Evolutionary conservation across 192 early-diverging fungal genomes (phyloP).

Genomic region (Coemansia interrupta): DNA sequence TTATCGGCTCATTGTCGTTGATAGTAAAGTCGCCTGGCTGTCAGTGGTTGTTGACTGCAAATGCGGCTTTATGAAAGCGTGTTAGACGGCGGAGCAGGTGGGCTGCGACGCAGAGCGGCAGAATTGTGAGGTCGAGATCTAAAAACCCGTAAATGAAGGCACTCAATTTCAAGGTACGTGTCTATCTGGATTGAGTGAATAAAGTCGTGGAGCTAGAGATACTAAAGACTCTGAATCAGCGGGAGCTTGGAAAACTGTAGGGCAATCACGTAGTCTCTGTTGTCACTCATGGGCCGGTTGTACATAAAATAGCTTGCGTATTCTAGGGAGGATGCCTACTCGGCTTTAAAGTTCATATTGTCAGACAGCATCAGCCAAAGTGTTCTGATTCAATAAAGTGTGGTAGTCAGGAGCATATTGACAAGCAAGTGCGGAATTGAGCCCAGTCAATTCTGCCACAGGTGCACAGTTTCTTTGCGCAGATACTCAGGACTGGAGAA

Average conservation of each 20-base stretch:
- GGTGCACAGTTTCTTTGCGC: slow-evolving; percentile 4
- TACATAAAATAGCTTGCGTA: slow-evolving; percentile 14
- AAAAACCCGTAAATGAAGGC: slow-evolving; percentile 9
- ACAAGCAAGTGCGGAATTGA: slow-evolving; percentile 22
- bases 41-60: slow-evolving; percentile 14
- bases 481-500: slow-evolving; percentile 19
- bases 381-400: slow-evolving; percentile 4
- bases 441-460: slow-evolving; percentile 14
- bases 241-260: slow-evolving; percentile 11
- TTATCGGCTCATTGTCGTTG: no score
- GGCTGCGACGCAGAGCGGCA: slow-evolving; percentile 10
- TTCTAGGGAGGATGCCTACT: slow-evolving; percentile 8
- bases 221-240: neutral
- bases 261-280: neutral
- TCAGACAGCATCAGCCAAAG: slow-evolving; percentile 9
- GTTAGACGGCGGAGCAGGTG: slow-evolving; percentile 3
- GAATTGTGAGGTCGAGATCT: slow-evolving; percentile 18
- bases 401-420: slow-evolving; percentile 7
- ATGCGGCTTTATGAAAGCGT: slow-evolving; percentile 10
- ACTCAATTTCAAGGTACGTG: neutral
- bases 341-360: slow-evolving; percentile 2
- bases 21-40: neutral
- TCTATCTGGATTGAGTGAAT: slow-evolving; percentile 7
- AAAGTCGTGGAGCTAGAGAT: slow-evolving; percentile 19
- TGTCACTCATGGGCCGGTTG: neutral